Base-by-base conservation (phyloP, 2,329 filamentous ascomycete genomes). In the Colletotrichum sublineola region DNA sequence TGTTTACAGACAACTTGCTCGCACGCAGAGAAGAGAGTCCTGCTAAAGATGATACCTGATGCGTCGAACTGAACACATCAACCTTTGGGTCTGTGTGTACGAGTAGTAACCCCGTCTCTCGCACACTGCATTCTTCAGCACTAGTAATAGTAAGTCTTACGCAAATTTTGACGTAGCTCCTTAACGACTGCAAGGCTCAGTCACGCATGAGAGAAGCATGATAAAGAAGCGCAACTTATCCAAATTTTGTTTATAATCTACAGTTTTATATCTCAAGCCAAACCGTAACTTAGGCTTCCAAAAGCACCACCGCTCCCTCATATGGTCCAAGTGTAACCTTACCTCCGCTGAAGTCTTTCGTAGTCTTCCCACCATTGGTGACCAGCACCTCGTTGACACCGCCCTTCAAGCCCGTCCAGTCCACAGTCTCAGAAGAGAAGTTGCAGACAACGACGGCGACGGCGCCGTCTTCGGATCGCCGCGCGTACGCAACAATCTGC, bases 371-470 rank as follows among this genome's bases (percentile, higher is more conserved):
- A 15, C 67, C 71, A 20, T 81, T 77, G 56, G 79, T 82, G n/a
- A 81, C 68, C 38, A 84, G 61, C 11, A 84, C 77, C 69, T 82
- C 80, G 50, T 76, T 74, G 29, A 79, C 79, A 69, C 75, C 75
- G 14, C 73, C 73, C 5, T 76, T 75, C 57, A 78, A 67, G 2
- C 71, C 73, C 40, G 71, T 68, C 82, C 83, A 83, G 6, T 69
- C 71, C 2, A 82, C 79, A 3, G 74, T 63, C 48, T 81, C 77
- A 5, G 72, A 74, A 1, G 80, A 79, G 65, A 84, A 84, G 77
- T 84, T 84, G 71, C 81, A 83, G 15, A 80, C 79, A 2, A 84
- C 72, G 24, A 84, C 76, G 8, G 81, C 83, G 9, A 75, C 74
- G 18, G 78, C 76, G 0, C 81, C 81, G 29, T 76, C 77, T 14